Conservation (phyloP, 768 basidiomycete species). For the Cubamyces lactineus region DNA sequence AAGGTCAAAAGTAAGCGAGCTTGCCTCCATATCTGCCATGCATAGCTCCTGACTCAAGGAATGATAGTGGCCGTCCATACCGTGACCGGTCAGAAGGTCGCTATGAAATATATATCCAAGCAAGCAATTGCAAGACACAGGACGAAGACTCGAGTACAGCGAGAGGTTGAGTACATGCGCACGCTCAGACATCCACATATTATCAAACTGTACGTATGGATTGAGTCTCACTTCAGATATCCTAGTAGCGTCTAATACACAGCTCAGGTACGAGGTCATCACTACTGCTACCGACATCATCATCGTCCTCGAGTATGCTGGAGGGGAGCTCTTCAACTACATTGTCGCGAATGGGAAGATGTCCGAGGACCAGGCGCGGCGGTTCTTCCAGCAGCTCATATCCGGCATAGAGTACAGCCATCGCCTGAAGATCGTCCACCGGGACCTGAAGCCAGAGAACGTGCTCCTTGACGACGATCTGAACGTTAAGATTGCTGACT, state of each 20-base stretch:
- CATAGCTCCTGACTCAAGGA: slow-evolving; percentile 9
- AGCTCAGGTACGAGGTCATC: slow-evolving; percentile 77
- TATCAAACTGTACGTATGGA: slow-evolving; percentile 82
- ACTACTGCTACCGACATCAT: slow-evolving; percentile 96
- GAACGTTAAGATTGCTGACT: slow-evolving; percentile 99
- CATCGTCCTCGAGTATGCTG: slow-evolving; percentile 96
- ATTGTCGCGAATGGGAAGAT: slow-evolving; percentile 94
- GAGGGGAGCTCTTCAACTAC: slow-evolving; percentile 97
- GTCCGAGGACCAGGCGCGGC: slow-evolving; percentile 82
- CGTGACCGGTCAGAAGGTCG: slow-evolving; percentile 93
- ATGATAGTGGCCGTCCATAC: slow-evolving; percentile 86
- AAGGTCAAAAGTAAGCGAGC: slow-evolving; percentile 92
- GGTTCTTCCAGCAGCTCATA: slow-evolving; percentile 98
- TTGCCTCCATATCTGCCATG: neutral
- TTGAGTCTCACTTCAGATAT: slow-evolving; percentile 13
- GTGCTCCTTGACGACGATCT: slow-evolving; percentile 82
- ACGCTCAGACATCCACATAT: slow-evolving; percentile 95
- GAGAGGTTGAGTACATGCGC: slow-evolving; percentile 97
- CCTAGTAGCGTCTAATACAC: slow-evolving; percentile 3
- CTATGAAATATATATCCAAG: slow-evolving; percentile 97
- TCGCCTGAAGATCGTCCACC: slow-evolving; percentile 94
- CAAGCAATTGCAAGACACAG: slow-evolving; percentile 90
- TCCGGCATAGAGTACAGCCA: slow-evolving; percentile 98
- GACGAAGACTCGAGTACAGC: slow-evolving; percentile 88
- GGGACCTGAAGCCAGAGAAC: slow-evolving; percentile 98